phyloP scores from a whole-genome alignment of 2,329 filamentous ascomycete genomes.

The Botrytis galanthina region DNA sequence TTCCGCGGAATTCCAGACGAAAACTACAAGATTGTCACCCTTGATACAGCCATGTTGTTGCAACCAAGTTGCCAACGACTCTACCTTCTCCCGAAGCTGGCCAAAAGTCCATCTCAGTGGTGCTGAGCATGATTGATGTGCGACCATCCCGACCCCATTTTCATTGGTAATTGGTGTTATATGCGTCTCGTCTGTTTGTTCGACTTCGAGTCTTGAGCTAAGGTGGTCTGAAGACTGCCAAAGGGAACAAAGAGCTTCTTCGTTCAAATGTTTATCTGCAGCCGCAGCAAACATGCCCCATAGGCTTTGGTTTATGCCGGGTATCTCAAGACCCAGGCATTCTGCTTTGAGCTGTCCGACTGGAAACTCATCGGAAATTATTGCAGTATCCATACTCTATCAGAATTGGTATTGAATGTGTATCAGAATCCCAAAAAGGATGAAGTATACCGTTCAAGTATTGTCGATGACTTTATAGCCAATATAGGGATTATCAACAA shows the following conservation, averaged over 20 bases:
- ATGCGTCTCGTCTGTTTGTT: background rate
- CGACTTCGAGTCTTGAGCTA: background rate
- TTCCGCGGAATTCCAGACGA: constrained; percentile 22
- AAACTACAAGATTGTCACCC: constrained; percentile 15
- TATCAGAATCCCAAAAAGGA: background rate
- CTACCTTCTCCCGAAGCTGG: background rate
- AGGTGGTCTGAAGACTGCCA: constrained; percentile 10
- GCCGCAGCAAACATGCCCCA: constrained; percentile 19
- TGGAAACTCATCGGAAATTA: background rate
- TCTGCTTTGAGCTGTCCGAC: background rate
- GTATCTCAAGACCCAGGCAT: background rate
- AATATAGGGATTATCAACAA: background rate
- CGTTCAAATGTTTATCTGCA: background rate
- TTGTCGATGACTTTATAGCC: background rate
- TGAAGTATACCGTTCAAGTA: background rate
- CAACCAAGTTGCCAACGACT: background rate
- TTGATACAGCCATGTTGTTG: background rate
- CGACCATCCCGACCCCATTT: too few relatives aligned
- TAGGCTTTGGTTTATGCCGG: constrained; percentile 6
- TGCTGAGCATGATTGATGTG: background rate
- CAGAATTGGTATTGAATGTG: background rate
- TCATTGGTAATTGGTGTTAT: background rate
- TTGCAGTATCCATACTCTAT: background rate
- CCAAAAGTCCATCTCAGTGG: constrained; percentile 9
- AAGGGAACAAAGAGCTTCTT: constrained; percentile 18